Evolutionary conservation across 441 rosid genomes (phyloP).

Genomic region (Raphanus hybrid): DNA sequence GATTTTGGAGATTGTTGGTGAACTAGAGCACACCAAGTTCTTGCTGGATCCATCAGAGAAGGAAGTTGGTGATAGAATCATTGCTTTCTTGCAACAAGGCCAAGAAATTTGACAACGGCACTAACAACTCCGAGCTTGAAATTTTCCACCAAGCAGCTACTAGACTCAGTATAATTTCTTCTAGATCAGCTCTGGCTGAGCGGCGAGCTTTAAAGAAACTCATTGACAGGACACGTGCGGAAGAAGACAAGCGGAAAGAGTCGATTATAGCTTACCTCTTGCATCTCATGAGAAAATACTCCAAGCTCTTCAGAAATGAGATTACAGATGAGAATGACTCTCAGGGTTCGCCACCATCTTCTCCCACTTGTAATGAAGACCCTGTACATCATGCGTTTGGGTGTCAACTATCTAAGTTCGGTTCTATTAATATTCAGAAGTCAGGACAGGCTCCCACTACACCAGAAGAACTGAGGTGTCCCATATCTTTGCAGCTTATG

Average conservation of each 20-base stretch:
- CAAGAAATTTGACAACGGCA: conserved; percentile 69
- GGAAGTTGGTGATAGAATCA: conserved; percentile 89
- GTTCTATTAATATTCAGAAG: conserved; percentile 68
- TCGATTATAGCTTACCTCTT: conserved; percentile 96
- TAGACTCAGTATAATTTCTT: conserved; percentile 79
- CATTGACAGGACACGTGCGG: conserved; percentile 86
- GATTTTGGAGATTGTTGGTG: conserved; percentile 82
- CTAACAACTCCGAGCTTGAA: conserved; percentile 79
- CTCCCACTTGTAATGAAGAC: conserved; percentile 77
- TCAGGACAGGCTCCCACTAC: conserved; percentile 74
- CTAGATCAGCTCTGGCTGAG: conserved; percentile 89
- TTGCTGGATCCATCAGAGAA: conserved; percentile 78
- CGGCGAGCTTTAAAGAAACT: conserved; percentile 94
- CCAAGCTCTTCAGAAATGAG: conserved; percentile 89
- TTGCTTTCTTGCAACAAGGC: conserved; percentile 86
- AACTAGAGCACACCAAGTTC: conserved; percentile 68
- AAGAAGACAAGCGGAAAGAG: conserved; percentile 97
- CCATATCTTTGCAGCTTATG: conserved; percentile 96
- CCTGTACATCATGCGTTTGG: conserved; percentile 60
- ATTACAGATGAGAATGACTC: conserved; percentile 91
- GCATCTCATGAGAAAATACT: conserved; percentile 92
- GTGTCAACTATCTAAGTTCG: conserved; percentile 75
- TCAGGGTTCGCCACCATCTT: conserved; percentile 91
- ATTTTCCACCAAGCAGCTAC: conserved; percentile 88
- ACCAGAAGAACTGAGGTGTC: conserved; percentile 96